Evolutionary conservation across 192 early-diverging fungal species (phyloP).

Genomic region (Linnemannia exigua): DNA sequence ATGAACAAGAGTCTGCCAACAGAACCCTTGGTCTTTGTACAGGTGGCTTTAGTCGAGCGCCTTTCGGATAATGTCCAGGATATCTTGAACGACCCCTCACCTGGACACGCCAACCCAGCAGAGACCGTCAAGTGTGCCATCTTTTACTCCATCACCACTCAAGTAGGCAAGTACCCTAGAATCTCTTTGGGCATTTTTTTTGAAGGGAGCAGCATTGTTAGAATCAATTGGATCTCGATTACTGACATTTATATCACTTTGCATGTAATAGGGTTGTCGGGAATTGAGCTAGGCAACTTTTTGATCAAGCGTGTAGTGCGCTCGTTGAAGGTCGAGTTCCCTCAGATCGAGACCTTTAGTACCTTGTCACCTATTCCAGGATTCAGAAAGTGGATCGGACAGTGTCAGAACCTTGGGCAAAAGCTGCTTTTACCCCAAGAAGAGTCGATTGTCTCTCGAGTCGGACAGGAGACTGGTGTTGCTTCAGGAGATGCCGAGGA

Average conservation of each 20-base stretch:
- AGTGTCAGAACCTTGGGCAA: conserved; percentile 44
- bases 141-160: conserved; percentile 96
- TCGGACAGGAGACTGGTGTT: not conserved
- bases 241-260: not conserved
- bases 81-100: conserved; percentile 44
- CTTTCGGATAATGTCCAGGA: conserved; percentile 79
- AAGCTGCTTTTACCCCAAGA: conserved; percentile 37
- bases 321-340: conserved; percentile 78
- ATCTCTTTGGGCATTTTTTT: too few relatives aligned
- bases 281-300: conserved; percentile 93
- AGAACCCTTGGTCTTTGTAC: conserved; percentile 93
- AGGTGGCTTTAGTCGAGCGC: conserved; percentile 80
- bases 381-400: conserved; percentile 82
- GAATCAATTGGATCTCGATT: not conserved
- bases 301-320: conserved; percentile 90
- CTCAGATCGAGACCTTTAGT: conserved; percentile 82
- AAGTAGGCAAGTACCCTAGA: conserved; percentile 65
- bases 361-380: conserved; percentile 94
- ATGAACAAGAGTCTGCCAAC: conserved; percentile 82
- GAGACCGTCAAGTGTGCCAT: conserved; percentile 76
- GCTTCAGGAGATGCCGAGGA: conserved; percentile 9
- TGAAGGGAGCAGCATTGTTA: not conserved
- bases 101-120: conserved; percentile 27
- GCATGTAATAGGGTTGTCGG: conserved; percentile 72
- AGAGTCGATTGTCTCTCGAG: conserved; percentile 3